phyloP scores from a whole-genome alignment of 2,329 filamentous ascomycete genomes.

The Ceratocystis cubensis region DNA sequence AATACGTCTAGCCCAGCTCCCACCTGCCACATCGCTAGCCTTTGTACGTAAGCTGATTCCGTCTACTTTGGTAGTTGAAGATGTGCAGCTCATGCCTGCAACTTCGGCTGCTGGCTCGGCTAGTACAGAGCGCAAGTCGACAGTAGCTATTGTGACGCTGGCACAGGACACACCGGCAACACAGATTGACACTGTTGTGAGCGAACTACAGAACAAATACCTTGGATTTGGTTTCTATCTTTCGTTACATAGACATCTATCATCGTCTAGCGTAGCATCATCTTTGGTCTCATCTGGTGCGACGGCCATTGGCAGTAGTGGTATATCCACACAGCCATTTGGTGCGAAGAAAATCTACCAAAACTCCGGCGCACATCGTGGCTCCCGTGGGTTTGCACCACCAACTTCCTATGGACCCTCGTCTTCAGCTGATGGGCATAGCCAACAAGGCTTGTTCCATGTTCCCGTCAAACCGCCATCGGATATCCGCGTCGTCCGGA shows the following conservation, averaged over 20 bases:
- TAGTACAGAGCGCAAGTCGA: constrained; percentile 53
- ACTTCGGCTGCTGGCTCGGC: constrained; percentile 29
- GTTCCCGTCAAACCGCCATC: constrained; percentile 63
- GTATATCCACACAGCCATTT: constrained; percentile 50
- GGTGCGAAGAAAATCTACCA: constrained; percentile 54
- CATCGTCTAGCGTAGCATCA: constrained; percentile 28
- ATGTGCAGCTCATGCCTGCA: constrained; percentile 56
- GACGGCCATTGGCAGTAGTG: constrained; percentile 26
- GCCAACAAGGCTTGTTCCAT: constrained; percentile 41
- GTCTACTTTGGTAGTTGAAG: constrained; percentile 52
- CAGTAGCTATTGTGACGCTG: constrained; percentile 67
- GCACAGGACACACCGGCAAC: constrained; percentile 68
- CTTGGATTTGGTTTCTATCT: constrained; percentile 75
- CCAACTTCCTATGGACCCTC: constrained; percentile 45
- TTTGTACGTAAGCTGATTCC: constrained; percentile 48
- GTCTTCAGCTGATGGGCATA: constrained; percentile 24
- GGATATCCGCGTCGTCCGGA: constrained; percentile 63
- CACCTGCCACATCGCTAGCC: constrained; percentile 46
- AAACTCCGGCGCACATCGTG: not conserved
- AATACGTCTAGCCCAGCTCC: constrained; percentile 47
- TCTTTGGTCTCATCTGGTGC: constrained; percentile 29
- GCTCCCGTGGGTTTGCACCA: constrained; percentile 55
- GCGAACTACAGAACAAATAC: constrained; percentile 67
- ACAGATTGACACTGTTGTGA: constrained; percentile 72
- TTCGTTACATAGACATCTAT: constrained; percentile 68